Evolutionary conservation across 2,329 filamentous ascomycete genomes (phyloP).

Genomic region (Geosmithia putterillii): DNA sequence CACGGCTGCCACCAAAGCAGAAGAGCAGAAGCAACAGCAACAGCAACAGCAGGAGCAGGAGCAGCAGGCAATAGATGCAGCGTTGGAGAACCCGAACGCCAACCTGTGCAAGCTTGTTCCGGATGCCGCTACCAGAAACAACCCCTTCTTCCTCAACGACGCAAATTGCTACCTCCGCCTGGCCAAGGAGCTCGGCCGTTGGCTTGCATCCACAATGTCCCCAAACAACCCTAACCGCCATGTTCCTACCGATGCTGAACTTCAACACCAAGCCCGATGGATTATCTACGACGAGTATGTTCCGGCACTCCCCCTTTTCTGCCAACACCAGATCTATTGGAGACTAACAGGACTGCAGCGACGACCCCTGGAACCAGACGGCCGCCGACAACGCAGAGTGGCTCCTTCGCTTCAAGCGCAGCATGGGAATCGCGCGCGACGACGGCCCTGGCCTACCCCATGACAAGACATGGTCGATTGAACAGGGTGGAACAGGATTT

Average conservation of each 20-base stretch:
- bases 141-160: slow-evolving; percentile 39
- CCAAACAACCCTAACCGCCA: slow-evolving; percentile 48
- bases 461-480: slow-evolving; percentile 29
- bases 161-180: slow-evolving; percentile 48
- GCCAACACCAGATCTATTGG: neutral
- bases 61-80: too few species aligned
- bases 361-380: slow-evolving; percentile 53
- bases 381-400: slow-evolving; percentile 52
- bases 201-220: slow-evolving; percentile 39
- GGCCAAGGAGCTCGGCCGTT: slow-evolving; percentile 39
- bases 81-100: slow-evolving; percentile 3
- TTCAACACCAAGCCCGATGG: slow-evolving; percentile 53
- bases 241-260: slow-evolving; percentile 45
- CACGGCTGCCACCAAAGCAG: neutral
- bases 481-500: slow-evolving; percentile 41
- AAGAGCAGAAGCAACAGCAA: too few species aligned
- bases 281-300: slow-evolving; percentile 49
- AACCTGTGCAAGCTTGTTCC: neutral
- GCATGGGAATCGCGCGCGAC: slow-evolving; percentile 36
- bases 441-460: slow-evolving; percentile 36
- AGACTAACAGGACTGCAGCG: slow-evolving; percentile 25
- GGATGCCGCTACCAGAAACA: neutral
- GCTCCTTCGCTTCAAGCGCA: slow-evolving; percentile 50
- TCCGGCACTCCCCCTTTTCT: neutral
- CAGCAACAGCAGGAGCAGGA: too few species aligned